Percentiles rank a stretch among this genome's conserved stretches.
Evolutionary conservation across 495 filamentous ascomycete genomes (phyloP).

Genomic region (Zalerion maritima): DNA sequence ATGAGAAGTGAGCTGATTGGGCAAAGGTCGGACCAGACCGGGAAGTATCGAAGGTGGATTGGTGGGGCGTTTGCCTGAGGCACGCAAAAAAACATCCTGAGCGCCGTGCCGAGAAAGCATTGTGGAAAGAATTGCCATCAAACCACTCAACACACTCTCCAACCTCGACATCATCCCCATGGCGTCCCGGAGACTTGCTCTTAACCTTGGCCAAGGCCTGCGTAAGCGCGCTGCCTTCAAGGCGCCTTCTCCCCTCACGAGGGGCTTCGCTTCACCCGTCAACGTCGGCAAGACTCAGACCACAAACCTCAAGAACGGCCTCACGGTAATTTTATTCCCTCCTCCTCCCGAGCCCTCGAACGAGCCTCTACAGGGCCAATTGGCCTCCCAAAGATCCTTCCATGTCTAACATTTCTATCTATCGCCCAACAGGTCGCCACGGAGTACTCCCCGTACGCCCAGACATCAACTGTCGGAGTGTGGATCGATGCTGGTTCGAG

Average conservation of each 20-base stretch:
- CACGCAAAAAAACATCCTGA: too few relatives aligned
- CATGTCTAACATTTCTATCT: conserved; percentile 23
- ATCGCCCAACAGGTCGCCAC: conserved; percentile 84
- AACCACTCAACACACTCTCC: conserved; percentile 28
- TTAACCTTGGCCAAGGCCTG: conserved; percentile 75
- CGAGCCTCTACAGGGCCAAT: conserved; percentile 24
- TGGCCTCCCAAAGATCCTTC: conserved; percentile 8
- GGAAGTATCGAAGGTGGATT: too few relatives aligned
- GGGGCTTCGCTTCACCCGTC: conserved; percentile 79
- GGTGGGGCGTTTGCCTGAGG: too few relatives aligned
- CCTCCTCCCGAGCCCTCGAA: conserved; percentile 3
- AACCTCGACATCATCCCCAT: conserved; percentile 38
- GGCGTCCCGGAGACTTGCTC: conserved; percentile 87
- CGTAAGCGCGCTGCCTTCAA: conserved; percentile 66
- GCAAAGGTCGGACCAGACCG: too few relatives aligned
- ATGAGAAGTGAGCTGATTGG: too few relatives aligned
- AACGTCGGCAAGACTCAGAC: conserved; percentile 70
- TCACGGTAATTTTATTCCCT: conserved; percentile 56
- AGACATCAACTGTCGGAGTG: conserved; percentile 95
- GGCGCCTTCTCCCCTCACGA: conserved; percentile 53
- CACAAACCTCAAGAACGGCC: conserved; percentile 90
- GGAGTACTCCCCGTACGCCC: conserved; percentile 94
- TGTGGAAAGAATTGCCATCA: too few relatives aligned
- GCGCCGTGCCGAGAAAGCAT: too few relatives aligned
- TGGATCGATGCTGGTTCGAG: conserved; percentile 99